A percentile compares a stretch with the other conserved stretches of the same genome.
Conservation (phyloP, 768 basidiomycete genomes). For the Mycena chlorophos region DNA sequence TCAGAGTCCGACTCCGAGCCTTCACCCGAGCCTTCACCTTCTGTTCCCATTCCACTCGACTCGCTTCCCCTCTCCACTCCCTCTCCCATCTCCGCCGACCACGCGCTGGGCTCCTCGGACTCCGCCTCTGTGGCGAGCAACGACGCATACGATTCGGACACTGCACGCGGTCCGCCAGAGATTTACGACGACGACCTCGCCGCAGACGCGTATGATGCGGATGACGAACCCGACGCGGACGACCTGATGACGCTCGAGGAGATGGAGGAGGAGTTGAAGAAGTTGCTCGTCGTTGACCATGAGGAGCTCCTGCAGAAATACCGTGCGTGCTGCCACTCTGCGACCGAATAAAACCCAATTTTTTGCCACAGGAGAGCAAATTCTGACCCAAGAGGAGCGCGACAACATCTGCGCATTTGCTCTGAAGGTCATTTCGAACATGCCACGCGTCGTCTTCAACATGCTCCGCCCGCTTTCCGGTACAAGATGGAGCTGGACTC, state of each 20-base stretch:
- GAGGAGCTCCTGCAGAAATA: background rate
- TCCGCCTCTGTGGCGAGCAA: no score
- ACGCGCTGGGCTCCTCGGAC: no score
- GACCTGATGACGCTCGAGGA: background rate
- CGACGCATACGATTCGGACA: no score
- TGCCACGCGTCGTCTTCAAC: slow-evolving; percentile 26
- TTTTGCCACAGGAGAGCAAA: slow-evolving; percentile 17
- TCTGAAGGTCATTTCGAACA: slow-evolving; percentile 27
- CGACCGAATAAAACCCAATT: background rate
- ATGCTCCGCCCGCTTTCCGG: slow-evolving; percentile 29
- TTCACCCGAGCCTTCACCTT: no score
- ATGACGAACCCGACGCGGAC: background rate
- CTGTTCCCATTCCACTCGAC: no score
- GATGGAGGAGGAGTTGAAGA: background rate
- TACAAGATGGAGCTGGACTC: slow-evolving; percentile 28
- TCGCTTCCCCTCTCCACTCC: no score
- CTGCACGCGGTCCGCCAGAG: no score
- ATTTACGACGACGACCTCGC: no score
- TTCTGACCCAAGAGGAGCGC: slow-evolving; percentile 25
- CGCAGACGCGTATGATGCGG: no score
- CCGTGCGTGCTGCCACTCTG: background rate
- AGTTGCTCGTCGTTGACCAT: background rate
- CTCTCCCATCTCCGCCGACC: no score
- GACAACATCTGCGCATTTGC: slow-evolving; percentile 31
- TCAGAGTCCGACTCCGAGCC: no score